Base-by-base conservation (phyloP, 177 flowering plant species). In the Vitis hybrid region DNA sequence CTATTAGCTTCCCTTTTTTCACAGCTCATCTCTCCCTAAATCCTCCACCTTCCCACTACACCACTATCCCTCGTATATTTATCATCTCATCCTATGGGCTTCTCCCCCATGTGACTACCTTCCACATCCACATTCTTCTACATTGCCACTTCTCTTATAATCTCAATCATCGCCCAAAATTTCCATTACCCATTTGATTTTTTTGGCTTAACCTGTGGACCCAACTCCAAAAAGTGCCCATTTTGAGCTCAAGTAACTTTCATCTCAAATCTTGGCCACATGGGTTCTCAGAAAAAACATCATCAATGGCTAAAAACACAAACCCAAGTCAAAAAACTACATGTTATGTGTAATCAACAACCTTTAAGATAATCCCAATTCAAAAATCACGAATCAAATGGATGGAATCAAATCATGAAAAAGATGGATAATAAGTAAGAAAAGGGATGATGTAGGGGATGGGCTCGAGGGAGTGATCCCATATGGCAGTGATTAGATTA, bases 21-120 rank as follows among this genome's bases (percentile, higher is more conserved):
- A 68, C 73, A 78, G 72, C 73, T 78, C 79, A 76, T 69, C 69
- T 18, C 12, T 11, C 17, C 20, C 60, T 15, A 44, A 22, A 63
- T 69, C 59, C 70, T 33, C 47, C 59, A n/a, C 31, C 68, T 51
- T 61, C 68, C 74, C 66, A 70, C 58, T 50, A 64, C 18, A 61
- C 13, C 55, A 12, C 67, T 33, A 53, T 49, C 24, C 51, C 19
- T 24, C 38, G n/a, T 54, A 60, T 54, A 2, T 31, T 12, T 6
- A 24, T 52, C 44, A 33, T 33, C 44, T 33, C 44, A 33, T 53
- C 50, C 53, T 2, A 22, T 18, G 58, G 58, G 11, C 22, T 14
- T 50, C 17, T 4, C 24, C 12, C 56, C 67, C 57, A 19, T 20
- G 11, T 54, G 18, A 14, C 61, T 19, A 4, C 44, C 61, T 22